phyloP scores from a whole-genome alignment of 495 filamentous ascomycete genomes.

The Penicillium maclennaniae region DNA sequence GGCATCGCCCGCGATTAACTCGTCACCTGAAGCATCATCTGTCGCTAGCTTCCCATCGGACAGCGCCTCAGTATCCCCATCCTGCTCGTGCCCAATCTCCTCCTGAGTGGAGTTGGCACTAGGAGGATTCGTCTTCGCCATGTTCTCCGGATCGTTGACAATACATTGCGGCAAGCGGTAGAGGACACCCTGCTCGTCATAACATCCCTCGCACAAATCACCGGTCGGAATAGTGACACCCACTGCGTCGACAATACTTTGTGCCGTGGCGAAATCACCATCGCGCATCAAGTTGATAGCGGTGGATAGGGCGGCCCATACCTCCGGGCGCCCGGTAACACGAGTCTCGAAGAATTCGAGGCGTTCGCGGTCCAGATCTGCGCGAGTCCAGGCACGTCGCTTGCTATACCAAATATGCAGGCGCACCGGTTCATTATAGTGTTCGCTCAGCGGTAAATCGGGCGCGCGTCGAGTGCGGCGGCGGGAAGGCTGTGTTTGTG shows the following conservation, averaged over 20 bases:
- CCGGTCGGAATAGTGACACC: constrained; percentile 76
- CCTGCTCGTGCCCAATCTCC: constrained; percentile 32
- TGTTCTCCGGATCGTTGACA: constrained; percentile 69
- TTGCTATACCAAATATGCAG: constrained; percentile 50
- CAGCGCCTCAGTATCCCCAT: constrained; percentile 42
- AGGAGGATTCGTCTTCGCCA: constrained; percentile 40
- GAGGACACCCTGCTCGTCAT: constrained; percentile 70
- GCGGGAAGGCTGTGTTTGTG: constrained; percentile 5
- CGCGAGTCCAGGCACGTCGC: constrained; percentile 49
- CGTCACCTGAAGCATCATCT: constrained; percentile 46
- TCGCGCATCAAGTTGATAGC: constrained; percentile 62
- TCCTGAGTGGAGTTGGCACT: constrained; percentile 4
- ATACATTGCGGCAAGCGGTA: constrained; percentile 76
- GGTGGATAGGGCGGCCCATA: constrained; percentile 70
- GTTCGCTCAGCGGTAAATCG: constrained; percentile 34
- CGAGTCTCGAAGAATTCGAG: constrained; percentile 79
- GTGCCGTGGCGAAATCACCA: constrained; percentile 65
- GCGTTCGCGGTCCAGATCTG: constrained; percentile 46
- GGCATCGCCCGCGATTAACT: constrained; percentile 47
- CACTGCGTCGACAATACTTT: constrained; percentile 70
- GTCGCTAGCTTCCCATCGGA: constrained; percentile 42
- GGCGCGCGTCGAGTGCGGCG: constrained; percentile 16
- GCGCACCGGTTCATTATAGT: constrained; percentile 51
- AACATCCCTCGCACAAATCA: constrained; percentile 68
- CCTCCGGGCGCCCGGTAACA: constrained; percentile 68